Percentiles rank a stretch among this genome's conserved stretches.
Evolutionary conservation across 345 rosid genomes (phyloP).

Genomic region (Theobroma cacao): DNA sequence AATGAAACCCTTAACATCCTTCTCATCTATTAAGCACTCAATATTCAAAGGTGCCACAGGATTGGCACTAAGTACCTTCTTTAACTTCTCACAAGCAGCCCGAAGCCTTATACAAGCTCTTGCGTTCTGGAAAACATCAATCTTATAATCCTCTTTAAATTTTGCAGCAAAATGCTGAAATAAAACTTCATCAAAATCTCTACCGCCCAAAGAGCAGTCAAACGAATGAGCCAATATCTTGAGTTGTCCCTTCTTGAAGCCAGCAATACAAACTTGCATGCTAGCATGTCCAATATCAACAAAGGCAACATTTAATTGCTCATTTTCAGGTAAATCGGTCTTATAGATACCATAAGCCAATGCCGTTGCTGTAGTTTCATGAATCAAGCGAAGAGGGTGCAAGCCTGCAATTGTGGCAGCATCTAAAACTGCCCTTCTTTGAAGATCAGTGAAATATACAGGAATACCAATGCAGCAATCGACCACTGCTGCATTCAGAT

Average conservation of each 20-base stretch:
- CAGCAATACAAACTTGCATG: constrained; percentile 98
- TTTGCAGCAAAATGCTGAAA: constrained; percentile 72
- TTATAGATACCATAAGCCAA: constrained; percentile 96
- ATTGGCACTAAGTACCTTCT: constrained; percentile 94
- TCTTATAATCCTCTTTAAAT: constrained; percentile 86
- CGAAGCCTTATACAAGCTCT: constrained; percentile 85
- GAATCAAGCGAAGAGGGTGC: constrained; percentile 81
- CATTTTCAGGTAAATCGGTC: constrained; percentile 90
- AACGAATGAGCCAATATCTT: constrained; percentile 75
- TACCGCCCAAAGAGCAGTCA: constrained; percentile 84
- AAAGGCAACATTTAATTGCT: constrained; percentile 79
- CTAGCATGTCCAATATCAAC: constrained; percentile 91
- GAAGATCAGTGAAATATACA: constrained; percentile 84
- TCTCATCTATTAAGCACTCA: constrained; percentile 97
- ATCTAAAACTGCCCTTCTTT: constrained; percentile 89
- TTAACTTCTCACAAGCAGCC: constrained; percentile 85
- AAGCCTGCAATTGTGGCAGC: constrained; percentile 94
- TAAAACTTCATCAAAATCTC: constrained; percentile 90
- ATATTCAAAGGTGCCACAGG: constrained; percentile 85
- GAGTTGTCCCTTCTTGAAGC: constrained; percentile 82
- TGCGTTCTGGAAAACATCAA: constrained; percentile 84
- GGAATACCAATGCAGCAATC: constrained; percentile 98
- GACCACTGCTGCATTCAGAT: constrained; percentile 77
- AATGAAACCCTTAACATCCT: constrained; percentile 81
- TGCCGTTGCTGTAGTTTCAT: constrained; percentile 94